Conservation (phyloP, 371 early-diverging fungal genomes). For the Rhizopus arrhizus region DNA sequence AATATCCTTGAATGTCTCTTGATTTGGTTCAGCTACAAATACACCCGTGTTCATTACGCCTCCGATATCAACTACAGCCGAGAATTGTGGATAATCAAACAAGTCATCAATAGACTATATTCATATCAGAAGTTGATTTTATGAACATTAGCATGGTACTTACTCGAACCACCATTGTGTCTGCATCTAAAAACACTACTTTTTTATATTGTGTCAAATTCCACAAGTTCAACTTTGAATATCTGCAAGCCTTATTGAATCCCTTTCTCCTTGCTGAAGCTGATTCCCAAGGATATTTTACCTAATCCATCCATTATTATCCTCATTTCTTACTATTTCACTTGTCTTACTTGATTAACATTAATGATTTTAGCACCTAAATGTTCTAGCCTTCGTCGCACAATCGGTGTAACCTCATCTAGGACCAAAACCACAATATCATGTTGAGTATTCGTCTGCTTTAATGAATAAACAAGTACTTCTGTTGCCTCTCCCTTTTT, state of each 20-base stretch:
- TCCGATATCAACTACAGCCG: conserved; percentile 39
- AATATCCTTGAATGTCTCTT: conserved; percentile 26
- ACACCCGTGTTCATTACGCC: conserved; percentile 43
- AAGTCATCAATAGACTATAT: conserved; percentile 35
- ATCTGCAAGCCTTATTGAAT: conserved; percentile 43
- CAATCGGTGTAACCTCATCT: conserved; percentile 24
- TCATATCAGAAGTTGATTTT: neutral
- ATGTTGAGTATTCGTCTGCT: conserved; percentile 24
- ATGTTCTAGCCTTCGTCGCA: conserved; percentile 20
- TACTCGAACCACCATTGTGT: conserved; percentile 40
- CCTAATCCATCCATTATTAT: conserved; percentile 8
- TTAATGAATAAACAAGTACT: conserved; percentile 38
- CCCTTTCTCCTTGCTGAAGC: conserved; percentile 30
- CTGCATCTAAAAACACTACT: conserved; percentile 44
- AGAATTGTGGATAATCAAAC: conserved; percentile 36
- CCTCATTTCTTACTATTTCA: neutral
- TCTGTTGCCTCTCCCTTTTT: conserved; percentile 33
- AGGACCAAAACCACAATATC: conserved; percentile 40
- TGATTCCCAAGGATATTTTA: conserved; percentile 42
- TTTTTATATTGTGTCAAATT: conserved; percentile 38
- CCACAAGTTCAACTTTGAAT: conserved; percentile 43
- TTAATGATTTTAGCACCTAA: conserved; percentile 35
- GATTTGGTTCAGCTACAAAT: conserved; percentile 40
- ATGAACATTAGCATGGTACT: neutral
- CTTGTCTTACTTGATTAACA: conserved; percentile 33